Evolutionary conservation across 108 stramenopile species (phyloP), one percentile per base, ranked within the genome.

Genomic region (Cyclotella cryptica): DNA sequence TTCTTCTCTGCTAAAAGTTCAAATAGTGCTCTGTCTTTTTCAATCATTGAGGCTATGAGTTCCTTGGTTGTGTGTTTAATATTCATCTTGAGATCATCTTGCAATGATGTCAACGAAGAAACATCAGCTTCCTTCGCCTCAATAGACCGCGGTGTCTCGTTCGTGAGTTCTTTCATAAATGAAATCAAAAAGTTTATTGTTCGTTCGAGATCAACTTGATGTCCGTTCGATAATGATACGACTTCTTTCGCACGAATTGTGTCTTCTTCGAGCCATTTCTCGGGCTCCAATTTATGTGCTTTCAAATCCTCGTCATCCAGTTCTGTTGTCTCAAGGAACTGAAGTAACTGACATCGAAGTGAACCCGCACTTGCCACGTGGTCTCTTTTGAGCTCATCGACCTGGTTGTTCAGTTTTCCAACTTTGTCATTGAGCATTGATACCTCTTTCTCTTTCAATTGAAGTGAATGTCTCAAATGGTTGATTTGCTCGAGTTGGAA

Each of bases 41-140:
- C n/a, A n/a, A n/a, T n/a, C n/a, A n/a, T n/a, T n/a, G n/a, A n/a
- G n/a, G n/a, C n/a, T n/a, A n/a, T n/a, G n/a, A n/a, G n/a, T n/a
- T n/a, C n/a, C n/a, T n/a, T n/a, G n/a, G n/a, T n/a, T n/a, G n/a
- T n/a, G n/a, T n/a, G n/a, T n/a, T n/a, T n/a, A n/a, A n/a, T n/a
- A n/a, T n/a, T n/a, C n/a, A n/a, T 59, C 18, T 59, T 29, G 10
- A 59, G 27, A 10, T 59, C 58, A 29, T 59, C 58, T 29, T 29
- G 58, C 9, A 26, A 59, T 26, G 58, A 28, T 18, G 22, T 3
- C 35, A 75, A 55, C 14, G 52, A 19, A 46, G 64, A 21, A 18
- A 51, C 52, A 21, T 52, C 74, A 17, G 44, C 35, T 1, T 66
- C 63, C 44, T 75, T 75, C 26, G 40, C 45, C 74, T 66, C 35